phyloP scores from a whole-genome alignment of 371 early-diverging fungal species.

The Basidiobolus meristosporus region DNA sequence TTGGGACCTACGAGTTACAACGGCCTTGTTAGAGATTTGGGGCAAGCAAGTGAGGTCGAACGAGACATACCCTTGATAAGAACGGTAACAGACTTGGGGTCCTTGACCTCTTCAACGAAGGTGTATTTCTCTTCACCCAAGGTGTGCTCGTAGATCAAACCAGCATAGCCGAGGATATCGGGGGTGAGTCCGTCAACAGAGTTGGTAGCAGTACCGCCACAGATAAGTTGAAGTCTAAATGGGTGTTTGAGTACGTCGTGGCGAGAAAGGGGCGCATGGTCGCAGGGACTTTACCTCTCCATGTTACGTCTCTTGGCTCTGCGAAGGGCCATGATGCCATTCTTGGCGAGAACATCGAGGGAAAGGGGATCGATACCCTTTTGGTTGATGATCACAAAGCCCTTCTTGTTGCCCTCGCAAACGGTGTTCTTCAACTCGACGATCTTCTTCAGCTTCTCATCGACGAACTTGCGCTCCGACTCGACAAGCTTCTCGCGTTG shows the following conservation, averaged over 20 bases:
- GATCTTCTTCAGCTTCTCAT: conserved; percentile 83
- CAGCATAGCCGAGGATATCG: conserved; percentile 85
- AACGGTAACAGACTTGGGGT: conserved; percentile 89
- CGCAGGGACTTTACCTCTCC: conserved; percentile 94
- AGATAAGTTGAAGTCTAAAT: conserved; percentile 72
- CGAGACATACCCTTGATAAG: conserved; percentile 66
- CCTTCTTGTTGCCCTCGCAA: conserved; percentile 60
- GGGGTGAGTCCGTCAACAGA: conserved; percentile 88
- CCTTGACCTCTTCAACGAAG: conserved; percentile 94
- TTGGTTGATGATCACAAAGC: conserved; percentile 96
- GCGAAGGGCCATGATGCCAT: conserved; percentile 94
- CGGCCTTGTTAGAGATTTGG: neutral
- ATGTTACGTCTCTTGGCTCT: conserved; percentile 99
- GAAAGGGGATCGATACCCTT: conserved; percentile 99
- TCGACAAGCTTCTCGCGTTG: conserved; percentile 97
- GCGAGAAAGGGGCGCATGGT: neutral
- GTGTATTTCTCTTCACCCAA: conserved; percentile 99
- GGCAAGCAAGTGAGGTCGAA: neutral
- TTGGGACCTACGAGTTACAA: conserved; percentile 73
- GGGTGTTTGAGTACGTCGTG: neutral
- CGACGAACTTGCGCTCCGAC: conserved; percentile 93
- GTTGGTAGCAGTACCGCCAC: conserved; percentile 96
- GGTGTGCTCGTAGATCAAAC: conserved; percentile 88
- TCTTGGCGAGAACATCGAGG: conserved; percentile 93
- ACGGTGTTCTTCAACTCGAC: conserved; percentile 92